Evolutionary conservation across 306 rosid genomes (phyloP), one percentile per base, ranked within the genome.

Genomic region (Sicyos edulis): DNA sequence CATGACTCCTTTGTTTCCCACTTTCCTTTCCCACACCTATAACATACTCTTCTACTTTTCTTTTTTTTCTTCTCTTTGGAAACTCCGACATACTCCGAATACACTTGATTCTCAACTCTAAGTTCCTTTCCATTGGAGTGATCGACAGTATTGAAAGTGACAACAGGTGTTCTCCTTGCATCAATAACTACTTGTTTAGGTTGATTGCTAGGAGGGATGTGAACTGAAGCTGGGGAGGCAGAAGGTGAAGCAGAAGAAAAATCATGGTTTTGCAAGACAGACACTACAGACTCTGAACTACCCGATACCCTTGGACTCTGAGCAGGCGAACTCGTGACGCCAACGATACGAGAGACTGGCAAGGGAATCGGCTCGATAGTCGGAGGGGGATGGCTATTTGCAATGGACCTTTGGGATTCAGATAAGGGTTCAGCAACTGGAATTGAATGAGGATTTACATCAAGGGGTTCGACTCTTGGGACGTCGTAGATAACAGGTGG

Each of bases 1-100:
- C 99, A 95, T 22, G 89, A 86, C 78, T 95, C 96, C 80, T 95
- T 95, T 16, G 95, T 89, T 81, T 95, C 99, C 99, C 99, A 95
- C 91, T 95, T 95, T 74, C 90, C 97, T 83, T 86, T 95, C 44
- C 89, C 85, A 75, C 97, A 95, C 73, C 99, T 85, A 72, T 81
- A 85, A 85, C 99, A 95, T 68, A 86, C 88, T 86, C n/a, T n/a
- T n/a, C 95, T 83, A 70, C 85, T 82, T 70, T 78, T 89, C 78
- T 89, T 93, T 77, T 86, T 90, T 86, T 86, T 93, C 86, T 84
- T 91, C 75, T 91, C 97, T 71, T 83, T 91, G 45, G 81, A 78
- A 73, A 91, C 88, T 29, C 92, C 92, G 62, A 88, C 78, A 24
- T 83, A 95, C 56, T 88, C 92, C 0, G 91, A 80, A 86, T 81